These are phyloP conservation scores for Hibiscus trionum DNA, from an alignment of 345 rosid genomes.

Conservation along the genomic window DNA sequence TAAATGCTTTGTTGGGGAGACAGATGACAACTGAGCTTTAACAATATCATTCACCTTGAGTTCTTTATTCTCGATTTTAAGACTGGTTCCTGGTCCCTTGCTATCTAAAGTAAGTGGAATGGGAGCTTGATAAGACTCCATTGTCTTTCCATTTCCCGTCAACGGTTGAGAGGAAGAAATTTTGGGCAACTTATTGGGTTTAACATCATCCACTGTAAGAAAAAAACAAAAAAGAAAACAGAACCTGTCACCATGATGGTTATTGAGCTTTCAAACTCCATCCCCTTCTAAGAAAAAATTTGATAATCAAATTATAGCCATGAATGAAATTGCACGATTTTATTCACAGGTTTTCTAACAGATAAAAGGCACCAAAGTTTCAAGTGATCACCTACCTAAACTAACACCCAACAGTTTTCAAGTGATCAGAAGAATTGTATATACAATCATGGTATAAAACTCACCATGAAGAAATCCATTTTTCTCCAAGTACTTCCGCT, in stretches of 20 bases:
- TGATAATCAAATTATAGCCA: not conserved
- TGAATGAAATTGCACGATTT: not conserved
- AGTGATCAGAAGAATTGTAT: not conserved
- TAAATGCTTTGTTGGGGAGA: conserved; percentile 21
- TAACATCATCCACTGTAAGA: conserved; percentile 38
- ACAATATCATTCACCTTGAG: conserved; percentile 37
- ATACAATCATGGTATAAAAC: conserved; percentile 16
- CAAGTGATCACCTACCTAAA: not conserved
- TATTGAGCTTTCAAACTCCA: not conserved
- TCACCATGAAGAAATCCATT: conserved; percentile 67
- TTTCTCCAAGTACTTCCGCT: conserved; percentile 47
- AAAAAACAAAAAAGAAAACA: conserved; percentile 16
- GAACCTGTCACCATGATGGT: not conserved
- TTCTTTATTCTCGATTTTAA: conserved; percentile 32
- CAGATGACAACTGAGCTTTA: conserved; percentile 23
- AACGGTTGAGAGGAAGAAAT: conserved; percentile 21
- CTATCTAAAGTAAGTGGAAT: conserved; percentile 19
- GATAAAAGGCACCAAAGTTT: not conserved
- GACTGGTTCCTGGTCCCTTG: conserved; percentile 19
- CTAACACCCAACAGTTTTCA: not conserved
- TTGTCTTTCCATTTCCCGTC: conserved; percentile 37
- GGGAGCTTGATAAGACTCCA: conserved; percentile 27
- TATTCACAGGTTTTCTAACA: not conserved
- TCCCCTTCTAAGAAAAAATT: not conserved
- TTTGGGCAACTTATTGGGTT: conserved; percentile 38